Conservation (phyloP, 108 stramenopile genomes). For the Fragilaria crotonensis region DNA sequence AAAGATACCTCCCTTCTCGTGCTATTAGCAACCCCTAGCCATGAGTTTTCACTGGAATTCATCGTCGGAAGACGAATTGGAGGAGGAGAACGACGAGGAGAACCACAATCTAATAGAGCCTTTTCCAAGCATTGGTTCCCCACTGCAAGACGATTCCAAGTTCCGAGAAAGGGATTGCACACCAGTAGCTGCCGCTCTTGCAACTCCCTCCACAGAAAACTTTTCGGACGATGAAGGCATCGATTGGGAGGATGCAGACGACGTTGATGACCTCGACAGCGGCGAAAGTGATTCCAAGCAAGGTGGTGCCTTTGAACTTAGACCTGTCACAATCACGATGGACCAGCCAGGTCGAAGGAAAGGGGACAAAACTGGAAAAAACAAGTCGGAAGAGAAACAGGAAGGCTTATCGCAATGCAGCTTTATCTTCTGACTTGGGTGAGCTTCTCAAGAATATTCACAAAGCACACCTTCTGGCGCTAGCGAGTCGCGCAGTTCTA, state of each 20-base stretch:
- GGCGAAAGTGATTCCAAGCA: neutral
- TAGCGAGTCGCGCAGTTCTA: constrained; percentile 18
- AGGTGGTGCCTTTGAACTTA: neutral
- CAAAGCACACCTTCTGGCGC: constrained; percentile 39
- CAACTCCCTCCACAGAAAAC: neutral
- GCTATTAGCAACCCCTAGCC: too few relatives aligned
- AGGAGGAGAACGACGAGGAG: constrained; percentile 15
- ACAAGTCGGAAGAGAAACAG: constrained; percentile 19
- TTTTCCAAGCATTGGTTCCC: neutral
- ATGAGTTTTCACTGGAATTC: constrained; percentile 39
- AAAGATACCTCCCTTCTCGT: too few relatives aligned
- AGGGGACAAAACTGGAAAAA: constrained; percentile 9
- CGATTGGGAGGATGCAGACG: constrained; percentile 1
- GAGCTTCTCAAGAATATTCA: constrained; percentile 33
- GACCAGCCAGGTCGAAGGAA: neutral
- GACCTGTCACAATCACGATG: constrained; percentile 2
- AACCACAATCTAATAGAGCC: neutral
- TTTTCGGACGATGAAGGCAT: neutral
- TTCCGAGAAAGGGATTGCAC: neutral
- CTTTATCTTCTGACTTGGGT: constrained; percentile 30
- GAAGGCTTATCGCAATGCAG: constrained; percentile 24
- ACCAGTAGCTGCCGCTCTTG: neutral
- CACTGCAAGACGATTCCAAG: neutral
- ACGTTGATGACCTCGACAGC: constrained; percentile 10
- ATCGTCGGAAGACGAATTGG: constrained; percentile 19